Base-by-base conservation (phyloP, 441 rosid species). In the Lagerstroemia fauriei region DNA sequence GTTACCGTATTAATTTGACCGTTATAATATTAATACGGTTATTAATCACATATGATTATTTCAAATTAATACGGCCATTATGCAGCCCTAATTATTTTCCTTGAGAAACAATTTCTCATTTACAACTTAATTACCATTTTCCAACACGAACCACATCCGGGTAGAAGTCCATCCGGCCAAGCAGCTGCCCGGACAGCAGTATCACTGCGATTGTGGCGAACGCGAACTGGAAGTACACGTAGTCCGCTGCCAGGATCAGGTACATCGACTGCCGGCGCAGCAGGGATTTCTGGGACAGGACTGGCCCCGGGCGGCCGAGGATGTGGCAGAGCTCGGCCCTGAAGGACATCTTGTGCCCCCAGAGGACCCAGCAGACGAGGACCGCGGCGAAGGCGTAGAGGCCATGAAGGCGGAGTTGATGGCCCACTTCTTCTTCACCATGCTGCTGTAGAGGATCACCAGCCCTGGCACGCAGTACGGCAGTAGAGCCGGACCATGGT, bases 341-440 rank as follows among this genome's bases (percentile, higher is more conserved):
- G n/a, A 91, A 91, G 9, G 94, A 84, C 92, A 92, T 86, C 50
- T 34, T 84, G 84, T 91, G 89, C 4, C 80, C 95, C 93, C 93
- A 90, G 41, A 87, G 73, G 76, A 91, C 91, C 95, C 94, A 91
- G 74, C 93, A 90, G 46, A 90, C 41, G 29, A 90, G 88, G 32
- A 86, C 90, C 4, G 88, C 85, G 0, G 93, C 94, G 48, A 90
- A 92, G 38, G 92, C 93, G 48, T 90, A 92, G 11, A 92, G 80
- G 93, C 93, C 96, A 92, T 90, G 85, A 92, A 92, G 46, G 96
- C 91, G 0, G 93, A 90, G 81, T 91, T 92, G 14, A 91, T 92
- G 3, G 95, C 93, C 95, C 95, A 91, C 86, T 91, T 92, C 81
- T 92, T 92, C 85, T 91, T 90, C 22, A 92, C 92, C 88, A 90